Conservation (phyloP, 495 filamentous ascomycete species). For the Neurospora tetraspora region DNA sequence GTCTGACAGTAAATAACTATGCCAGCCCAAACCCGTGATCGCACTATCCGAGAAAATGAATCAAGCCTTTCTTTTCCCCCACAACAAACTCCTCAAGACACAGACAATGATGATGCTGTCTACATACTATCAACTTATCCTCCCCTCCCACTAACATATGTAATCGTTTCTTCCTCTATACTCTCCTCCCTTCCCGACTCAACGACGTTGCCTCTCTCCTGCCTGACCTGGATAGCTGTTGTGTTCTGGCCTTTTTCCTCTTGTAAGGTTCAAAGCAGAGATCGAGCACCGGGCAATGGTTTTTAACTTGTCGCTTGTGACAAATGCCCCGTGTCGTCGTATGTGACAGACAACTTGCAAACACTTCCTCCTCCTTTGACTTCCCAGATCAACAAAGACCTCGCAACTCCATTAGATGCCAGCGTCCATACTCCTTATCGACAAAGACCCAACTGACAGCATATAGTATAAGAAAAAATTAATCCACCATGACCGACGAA, state of each 20-base stretch:
- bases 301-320: background rate
- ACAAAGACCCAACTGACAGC: background rate
- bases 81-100: background rate
- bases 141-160: background rate
- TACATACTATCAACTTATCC: background rate
- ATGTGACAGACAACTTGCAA: background rate
- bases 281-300: background rate
- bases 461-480: background rate
- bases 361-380: background rate
- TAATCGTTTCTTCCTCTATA: background rate
- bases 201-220: background rate
- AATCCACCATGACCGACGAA: background rate
- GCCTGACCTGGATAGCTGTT: background rate
- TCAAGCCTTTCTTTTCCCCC: background rate
- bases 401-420: background rate
- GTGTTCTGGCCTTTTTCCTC: background rate
- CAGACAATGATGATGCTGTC: background rate
- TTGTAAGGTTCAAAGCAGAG: background rate
- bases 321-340: background rate
- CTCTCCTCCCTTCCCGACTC: background rate
- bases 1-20: background rate
- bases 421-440: background rate
- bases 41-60: background rate
- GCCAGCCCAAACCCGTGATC: background rate
- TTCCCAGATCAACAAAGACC: background rate